Conservation (phyloP, 1,284 basidiomycete species). For the Marasmius sp. region DNA sequence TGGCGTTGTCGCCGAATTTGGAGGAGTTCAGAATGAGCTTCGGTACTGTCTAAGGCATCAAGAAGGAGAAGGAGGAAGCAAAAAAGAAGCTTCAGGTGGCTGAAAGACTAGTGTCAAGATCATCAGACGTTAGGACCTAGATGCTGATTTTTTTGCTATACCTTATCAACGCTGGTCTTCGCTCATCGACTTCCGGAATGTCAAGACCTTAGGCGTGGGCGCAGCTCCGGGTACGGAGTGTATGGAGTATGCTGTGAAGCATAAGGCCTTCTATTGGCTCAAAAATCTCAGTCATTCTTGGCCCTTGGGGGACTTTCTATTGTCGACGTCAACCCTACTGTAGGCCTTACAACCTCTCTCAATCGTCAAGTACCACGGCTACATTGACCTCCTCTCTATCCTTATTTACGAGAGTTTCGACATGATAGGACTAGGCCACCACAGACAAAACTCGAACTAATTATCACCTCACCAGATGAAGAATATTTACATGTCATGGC, state of each 20-base stretch:
- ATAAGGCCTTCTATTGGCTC: background rate
- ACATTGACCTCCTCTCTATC: background rate
- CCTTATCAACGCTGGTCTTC: background rate
- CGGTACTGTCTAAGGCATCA: too few species aligned
- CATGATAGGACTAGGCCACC: background rate
- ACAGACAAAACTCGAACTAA: background rate
- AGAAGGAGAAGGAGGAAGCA: too few species aligned
- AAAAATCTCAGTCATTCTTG: too few species aligned
- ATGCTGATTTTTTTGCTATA: background rate
- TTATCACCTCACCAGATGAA: background rate
- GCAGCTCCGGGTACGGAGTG: background rate
- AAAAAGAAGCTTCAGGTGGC: background rate
- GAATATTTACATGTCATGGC: background rate
- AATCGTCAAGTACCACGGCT: background rate
- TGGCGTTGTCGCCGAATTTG: background rate
- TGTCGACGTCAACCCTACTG: background rate
- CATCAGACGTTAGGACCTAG: background rate
- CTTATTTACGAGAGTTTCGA: too few species aligned
- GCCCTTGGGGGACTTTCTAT: background rate
- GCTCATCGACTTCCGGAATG: background rate
- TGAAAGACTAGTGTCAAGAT: background rate
- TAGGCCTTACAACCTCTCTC: background rate
- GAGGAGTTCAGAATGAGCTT: background rate
- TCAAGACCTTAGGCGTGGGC: background rate
- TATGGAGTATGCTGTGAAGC: background rate